These are phyloP conservation scores for Marchantia paleacea DNA, from an alignment of 225 moss, liverwort and hornwort genomes.

Conservation along the genomic window DNA sequence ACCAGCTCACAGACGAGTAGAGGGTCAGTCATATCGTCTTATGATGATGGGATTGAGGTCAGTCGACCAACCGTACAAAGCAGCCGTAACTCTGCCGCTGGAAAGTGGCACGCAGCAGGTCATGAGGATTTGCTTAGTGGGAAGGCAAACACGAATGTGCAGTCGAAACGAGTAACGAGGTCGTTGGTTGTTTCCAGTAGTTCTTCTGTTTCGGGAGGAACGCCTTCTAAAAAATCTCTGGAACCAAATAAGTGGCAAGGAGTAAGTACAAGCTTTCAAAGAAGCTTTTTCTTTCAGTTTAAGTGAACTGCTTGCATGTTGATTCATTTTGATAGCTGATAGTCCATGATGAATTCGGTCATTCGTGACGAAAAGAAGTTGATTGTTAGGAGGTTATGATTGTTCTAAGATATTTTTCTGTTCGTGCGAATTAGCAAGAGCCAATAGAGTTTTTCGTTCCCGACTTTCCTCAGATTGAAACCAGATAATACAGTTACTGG, in stretches of 20 bases:
- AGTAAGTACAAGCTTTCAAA: constrained; percentile 13
- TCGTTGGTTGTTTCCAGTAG: constrained; percentile 25
- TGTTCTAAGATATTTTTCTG: too few species aligned
- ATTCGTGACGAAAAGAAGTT: background rate
- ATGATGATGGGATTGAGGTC: constrained; percentile 45
- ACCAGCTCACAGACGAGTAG: constrained; percentile 50
- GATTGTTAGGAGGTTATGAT: too few species aligned
- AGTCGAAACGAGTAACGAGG: constrained; percentile 33
- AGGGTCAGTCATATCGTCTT: constrained; percentile 43
- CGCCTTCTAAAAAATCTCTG: constrained; percentile 28
- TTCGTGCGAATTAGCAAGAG: too few species aligned
- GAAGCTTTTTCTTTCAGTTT: too few species aligned
- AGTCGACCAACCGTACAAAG: constrained; percentile 31
- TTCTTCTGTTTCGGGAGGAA: constrained; percentile 19
- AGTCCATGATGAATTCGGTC: background rate
- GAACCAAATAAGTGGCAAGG: constrained; percentile 36
- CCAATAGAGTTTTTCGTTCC: too few species aligned
- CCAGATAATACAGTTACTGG: too few species aligned
- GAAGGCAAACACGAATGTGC: constrained; percentile 28
- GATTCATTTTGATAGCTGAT: background rate
- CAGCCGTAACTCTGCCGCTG: constrained; percentile 23
- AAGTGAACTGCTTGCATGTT: background rate
- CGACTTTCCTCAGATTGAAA: too few species aligned
- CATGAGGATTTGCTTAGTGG: constrained; percentile 32
- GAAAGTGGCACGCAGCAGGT: constrained; percentile 40